phyloP scores from a whole-genome alignment of 2,329 filamentous ascomycete species.

The Pyricularia grisea region DNA sequence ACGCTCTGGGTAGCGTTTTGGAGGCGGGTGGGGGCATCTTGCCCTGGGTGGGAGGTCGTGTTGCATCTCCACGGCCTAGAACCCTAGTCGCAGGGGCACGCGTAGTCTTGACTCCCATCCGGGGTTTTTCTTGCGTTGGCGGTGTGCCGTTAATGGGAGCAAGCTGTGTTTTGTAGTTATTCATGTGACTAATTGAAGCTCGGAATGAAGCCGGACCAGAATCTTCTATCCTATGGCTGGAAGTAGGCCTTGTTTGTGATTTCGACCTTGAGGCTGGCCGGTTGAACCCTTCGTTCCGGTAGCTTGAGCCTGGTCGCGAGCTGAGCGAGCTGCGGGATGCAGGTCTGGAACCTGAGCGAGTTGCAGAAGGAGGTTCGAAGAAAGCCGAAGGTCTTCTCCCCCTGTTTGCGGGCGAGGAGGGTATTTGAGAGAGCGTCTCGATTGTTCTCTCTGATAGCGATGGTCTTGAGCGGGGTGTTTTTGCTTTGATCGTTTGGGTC shows the following conservation, averaged over 20 bases:
- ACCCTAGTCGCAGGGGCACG: constrained; percentile 22
- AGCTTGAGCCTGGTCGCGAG: constrained; percentile 48
- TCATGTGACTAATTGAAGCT: constrained; percentile 33
- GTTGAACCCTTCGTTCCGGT: constrained; percentile 50
- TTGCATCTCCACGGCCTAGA: not conserved
- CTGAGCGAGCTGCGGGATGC: constrained; percentile 15
- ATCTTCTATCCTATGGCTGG: constrained; percentile 40
- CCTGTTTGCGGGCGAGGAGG: constrained; percentile 64
- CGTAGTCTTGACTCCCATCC: constrained; percentile 22
- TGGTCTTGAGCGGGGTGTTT: constrained; percentile 22
- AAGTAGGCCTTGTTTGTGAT: constrained; percentile 40
- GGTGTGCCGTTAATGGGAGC: constrained; percentile 31
- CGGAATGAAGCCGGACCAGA: constrained; percentile 24
- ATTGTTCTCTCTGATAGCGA: constrained; percentile 79
- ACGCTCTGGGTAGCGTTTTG: constrained; percentile 13
- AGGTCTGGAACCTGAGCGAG: constrained; percentile 42
- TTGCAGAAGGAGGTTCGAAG: constrained; percentile 54
- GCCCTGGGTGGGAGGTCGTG: constrained; percentile 2
- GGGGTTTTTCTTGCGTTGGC: constrained; percentile 24
- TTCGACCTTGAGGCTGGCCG: constrained; percentile 36
- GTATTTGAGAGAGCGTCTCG: constrained; percentile 70
- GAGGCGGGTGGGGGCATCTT: constrained; percentile 25
- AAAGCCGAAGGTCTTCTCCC: constrained; percentile 58
- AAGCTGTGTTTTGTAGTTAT: constrained; percentile 32
- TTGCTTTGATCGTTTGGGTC: not conserved